Evolutionary conservation across 1,284 basidiomycete genomes (phyloP).

Genomic region (Trichosporon faecale): DNA sequence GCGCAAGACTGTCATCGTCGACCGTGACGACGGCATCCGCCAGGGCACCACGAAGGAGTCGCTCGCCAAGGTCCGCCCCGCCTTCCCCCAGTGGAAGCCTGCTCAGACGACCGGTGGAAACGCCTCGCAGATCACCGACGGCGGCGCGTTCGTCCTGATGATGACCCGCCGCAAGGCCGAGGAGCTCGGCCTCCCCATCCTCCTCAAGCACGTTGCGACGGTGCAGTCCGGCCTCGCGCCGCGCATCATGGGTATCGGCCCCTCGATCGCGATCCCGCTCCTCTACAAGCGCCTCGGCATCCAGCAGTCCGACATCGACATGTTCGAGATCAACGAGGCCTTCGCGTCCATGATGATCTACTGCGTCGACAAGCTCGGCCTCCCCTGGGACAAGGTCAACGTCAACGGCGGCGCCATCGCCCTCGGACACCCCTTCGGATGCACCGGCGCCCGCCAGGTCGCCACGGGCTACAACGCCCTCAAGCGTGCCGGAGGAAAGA

Average conservation of each 20-base stretch:
- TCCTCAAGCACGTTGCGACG: slow-evolving; percentile 85
- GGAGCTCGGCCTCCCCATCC: slow-evolving; percentile 81
- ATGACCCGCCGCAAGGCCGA: slow-evolving; percentile 80
- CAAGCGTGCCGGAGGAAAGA: slow-evolving; percentile 70
- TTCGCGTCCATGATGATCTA: slow-evolving; percentile 82
- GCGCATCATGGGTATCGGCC: slow-evolving; percentile 86
- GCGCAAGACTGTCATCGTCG: slow-evolving; percentile 67
- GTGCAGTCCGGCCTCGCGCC: slow-evolving; percentile 76
- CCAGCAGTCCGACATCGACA: slow-evolving; percentile 69
- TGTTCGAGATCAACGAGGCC: slow-evolving; percentile 82
- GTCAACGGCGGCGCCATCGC: slow-evolving; percentile 89
- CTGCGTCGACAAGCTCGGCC: slow-evolving; percentile 64
- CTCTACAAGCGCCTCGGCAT: slow-evolving; percentile 66
- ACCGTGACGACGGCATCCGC: slow-evolving; percentile 85
- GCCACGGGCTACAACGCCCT: slow-evolving; percentile 84
- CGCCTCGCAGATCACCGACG: slow-evolving; percentile 92
- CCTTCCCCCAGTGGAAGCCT: slow-evolving; percentile 77
- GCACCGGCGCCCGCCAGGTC: slow-evolving; percentile 82
- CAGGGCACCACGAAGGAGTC: slow-evolving; percentile 85
- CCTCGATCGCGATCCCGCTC: slow-evolving; percentile 78
- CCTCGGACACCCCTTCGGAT: slow-evolving; percentile 66
- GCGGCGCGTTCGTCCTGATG: slow-evolving; percentile 90
- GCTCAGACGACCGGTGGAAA: slow-evolving; percentile 76
- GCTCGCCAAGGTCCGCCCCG: slow-evolving; percentile 86
- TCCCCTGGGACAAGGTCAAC: slow-evolving; percentile 77